Evolutionary conservation across 192 early-diverging fungal species (phyloP), one percentile per base, ranked within the genome.

Genomic region (Jimgerdemannia lactiflua): DNA sequence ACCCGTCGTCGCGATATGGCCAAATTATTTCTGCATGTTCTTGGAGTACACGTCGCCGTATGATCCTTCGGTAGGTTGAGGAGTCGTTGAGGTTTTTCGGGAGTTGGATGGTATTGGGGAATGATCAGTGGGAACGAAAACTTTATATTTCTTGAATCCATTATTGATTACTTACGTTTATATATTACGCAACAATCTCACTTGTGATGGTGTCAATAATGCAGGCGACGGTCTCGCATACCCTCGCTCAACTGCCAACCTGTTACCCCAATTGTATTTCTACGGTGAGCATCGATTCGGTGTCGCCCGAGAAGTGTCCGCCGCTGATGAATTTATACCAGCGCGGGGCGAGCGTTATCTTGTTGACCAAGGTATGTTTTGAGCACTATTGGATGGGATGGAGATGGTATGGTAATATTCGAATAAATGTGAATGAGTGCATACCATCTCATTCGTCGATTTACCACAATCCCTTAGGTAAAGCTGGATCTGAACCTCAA

Each of bases 401-500:
- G n/a, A n/a, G n/a, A n/a, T n/a, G n/a, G n/a, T n/a, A 65, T 75
- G 17, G 10, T 67, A 54, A 68, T 42, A 68, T 43, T 71, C 20
- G 39, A 19, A 11, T 54, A 11, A 54, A 54, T 4, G 49, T 79
- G 74, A 18, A 42, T 74, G 3, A 75, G 78, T 40, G 9, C 78
- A 7, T 11, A 54, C 49, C 4, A 54, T 54, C 49, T 54, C 4
- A 54, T 54, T 54, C 49, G 20, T 64, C 67, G 4, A n/a, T 78
- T 65, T 42, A 64, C 70, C 72, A 77, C 44, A 65, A n/a, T 74
- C n/a, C n/a, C n/a, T n/a, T 64, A 82, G 74, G 75, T 87, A 70
- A 81, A 88, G 71, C 69, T 88, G 70, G 71, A 84, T 41, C 43
- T 88, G 18, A 75, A 79, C n/a, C 54, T 84, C 65, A 80, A 79